These are phyloP conservation scores for Poa pratensis DNA, from an alignment of 176 grass and related monocot species.

Conservation along the genomic window DNA sequence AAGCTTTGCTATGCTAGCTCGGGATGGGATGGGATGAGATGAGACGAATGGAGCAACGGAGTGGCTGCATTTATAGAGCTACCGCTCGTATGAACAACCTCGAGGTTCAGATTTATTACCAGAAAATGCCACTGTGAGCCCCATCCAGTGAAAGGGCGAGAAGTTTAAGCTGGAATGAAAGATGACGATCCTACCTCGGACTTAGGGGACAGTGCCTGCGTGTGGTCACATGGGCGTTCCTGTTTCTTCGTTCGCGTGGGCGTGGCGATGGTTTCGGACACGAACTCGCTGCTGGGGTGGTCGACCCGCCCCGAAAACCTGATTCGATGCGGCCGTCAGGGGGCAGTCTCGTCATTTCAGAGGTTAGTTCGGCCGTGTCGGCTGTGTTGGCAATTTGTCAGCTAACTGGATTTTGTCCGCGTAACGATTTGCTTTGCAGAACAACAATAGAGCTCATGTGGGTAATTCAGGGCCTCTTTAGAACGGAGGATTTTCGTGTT, in stretches of 20 bases:
- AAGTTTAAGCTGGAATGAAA: not conserved
- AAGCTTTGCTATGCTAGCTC: not conserved
- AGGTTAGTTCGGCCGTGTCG: not conserved
- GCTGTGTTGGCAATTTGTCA: not conserved
- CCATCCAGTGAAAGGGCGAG: not conserved
- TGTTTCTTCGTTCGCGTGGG: not conserved
- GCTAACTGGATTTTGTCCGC: not conserved
- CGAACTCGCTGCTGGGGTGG: not conserved
- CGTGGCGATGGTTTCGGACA: not conserved
- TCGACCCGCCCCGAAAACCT: not conserved
- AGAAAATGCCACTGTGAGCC: slow-evolving; percentile 8
- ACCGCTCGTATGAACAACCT: not conserved
- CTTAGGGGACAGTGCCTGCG: slow-evolving; percentile 37
- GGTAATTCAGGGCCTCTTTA: no score
- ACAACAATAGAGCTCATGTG: not conserved
- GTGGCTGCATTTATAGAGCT: slow-evolving; percentile 12
- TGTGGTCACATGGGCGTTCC: slow-evolving; percentile 41
- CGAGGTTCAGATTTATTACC: not conserved
- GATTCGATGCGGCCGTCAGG: not conserved
- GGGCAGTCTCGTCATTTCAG: slow-evolving; percentile 4
- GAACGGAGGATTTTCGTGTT: no score
- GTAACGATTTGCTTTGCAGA: not conserved
- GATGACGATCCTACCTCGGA: not conserved
- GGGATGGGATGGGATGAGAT: not conserved
- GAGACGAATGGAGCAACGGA: slow-evolving; percentile 26